Base-by-base conservation (phyloP, 306 rosid species). In the Trifolium dubium region DNA sequence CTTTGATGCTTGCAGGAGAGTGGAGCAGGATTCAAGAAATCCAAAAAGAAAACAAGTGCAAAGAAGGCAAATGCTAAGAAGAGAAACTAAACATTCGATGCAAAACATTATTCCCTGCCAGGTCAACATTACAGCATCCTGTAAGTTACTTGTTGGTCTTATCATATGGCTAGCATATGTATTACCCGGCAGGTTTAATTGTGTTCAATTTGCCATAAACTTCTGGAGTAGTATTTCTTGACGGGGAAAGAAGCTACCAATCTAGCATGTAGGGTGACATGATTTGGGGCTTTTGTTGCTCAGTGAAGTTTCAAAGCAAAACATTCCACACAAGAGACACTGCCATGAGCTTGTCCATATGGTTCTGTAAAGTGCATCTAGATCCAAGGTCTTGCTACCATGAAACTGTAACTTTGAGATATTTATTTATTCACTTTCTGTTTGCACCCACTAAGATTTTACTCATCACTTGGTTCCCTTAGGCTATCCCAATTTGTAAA, bases 1-100 rank as follows among this genome's bases (percentile, higher is more conserved):
- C 28, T 82, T 72, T 79, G 54, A 64, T 13, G 50, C 49, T 78
- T 74, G 58, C 89, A 93, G 98, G 98, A 93, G 39, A 81, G 51
- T 81, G 97, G 93, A 19, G 23, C 80, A 41, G 80, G 82, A 72
- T 47, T 65, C 53, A 88, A 32, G 77, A 87, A 84, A 71, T 76
- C 86, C 23, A 89, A 73, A 77, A 86, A 80, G 82, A 87, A 75
- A 80, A 81, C 88, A 9, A 78, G 65, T 81, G 28, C 80, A 65
- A 90, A 81, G 83, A 89, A 82, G 83, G 85, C 86, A 37, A 83
- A 54, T 74, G 18, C 80, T 73, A 90, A 81, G 81, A 89, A 82
- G 85, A 78, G 72, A 73, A 71, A 75, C 61, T 88, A 72, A 84
- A 47, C 53, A 34, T 44, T 67, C 59, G 75, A 71, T 54, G 39